Evolutionary conservation across 345 rosid species (phyloP).

Genomic region (Barbarea vulgaris): DNA sequence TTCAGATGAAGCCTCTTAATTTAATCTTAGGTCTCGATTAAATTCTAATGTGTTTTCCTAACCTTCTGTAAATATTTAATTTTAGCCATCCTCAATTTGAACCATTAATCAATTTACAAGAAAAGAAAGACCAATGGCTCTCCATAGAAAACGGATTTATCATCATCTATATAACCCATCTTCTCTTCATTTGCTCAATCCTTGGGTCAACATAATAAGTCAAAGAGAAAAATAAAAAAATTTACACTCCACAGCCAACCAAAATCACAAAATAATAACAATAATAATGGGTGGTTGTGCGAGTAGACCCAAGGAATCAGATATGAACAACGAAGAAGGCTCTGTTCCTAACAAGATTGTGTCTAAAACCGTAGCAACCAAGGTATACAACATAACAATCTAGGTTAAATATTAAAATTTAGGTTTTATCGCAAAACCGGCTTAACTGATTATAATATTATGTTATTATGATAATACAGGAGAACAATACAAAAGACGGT

Average conservation of each 20-base stretch:
- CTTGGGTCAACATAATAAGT: slow-evolving; percentile 28
- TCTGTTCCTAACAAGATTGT: slow-evolving; percentile 35
- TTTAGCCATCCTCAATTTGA: slow-evolving; percentile 18
- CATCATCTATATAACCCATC: slow-evolving; percentile 31
- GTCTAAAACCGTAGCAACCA: slow-evolving; percentile 38
- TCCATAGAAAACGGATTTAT: slow-evolving; percentile 20
- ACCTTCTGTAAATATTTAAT: slow-evolving; percentile 23
- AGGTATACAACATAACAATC: slow-evolving; percentile 17
- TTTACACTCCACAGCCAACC: slow-evolving; percentile 40
- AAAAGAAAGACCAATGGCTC: slow-evolving; percentile 18
- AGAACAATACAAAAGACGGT: slow-evolving; percentile 34
- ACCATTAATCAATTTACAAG: neutral
- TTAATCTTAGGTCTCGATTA: neutral
- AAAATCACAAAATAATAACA: slow-evolving; percentile 13
- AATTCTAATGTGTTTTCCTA: slow-evolving; percentile 12
- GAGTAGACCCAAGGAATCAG: slow-evolving; percentile 54
- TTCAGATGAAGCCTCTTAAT: slow-evolving; percentile 11
- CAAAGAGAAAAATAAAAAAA: slow-evolving; percentile 11
- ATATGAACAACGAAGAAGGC: slow-evolving; percentile 38
- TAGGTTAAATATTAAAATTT: neutral
- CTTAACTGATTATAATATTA: slow-evolving; percentile 1
- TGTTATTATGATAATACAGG: slow-evolving; percentile 26
- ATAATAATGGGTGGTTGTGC: slow-evolving; percentile 61
- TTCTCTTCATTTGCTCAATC: slow-evolving; percentile 34
- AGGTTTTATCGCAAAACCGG: neutral